These are phyloP conservation scores for Lentinus brumalis DNA, from an alignment of 768 basidiomycete species.

Conservation along the genomic window DNA sequence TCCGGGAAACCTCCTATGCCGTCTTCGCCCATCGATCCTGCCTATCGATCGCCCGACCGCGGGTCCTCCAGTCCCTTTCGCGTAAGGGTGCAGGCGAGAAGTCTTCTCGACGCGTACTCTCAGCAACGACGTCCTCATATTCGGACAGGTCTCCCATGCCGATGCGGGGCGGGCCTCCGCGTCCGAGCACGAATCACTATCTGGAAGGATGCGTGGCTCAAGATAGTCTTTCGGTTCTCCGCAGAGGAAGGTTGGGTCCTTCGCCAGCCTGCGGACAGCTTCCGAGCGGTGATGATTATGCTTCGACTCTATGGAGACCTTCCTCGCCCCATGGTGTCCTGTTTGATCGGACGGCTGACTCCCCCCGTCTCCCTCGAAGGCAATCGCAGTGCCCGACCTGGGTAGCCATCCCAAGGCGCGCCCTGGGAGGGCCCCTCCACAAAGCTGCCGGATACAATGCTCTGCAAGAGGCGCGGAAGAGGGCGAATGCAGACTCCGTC, in stretches of 20 bases:
- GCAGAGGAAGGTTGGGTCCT: slow-evolving; percentile 9
- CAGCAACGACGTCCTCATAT: background rate
- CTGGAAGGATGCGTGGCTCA: background rate
- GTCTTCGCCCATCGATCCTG: background rate
- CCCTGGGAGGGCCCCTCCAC: background rate
- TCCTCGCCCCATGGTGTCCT: slow-evolving; percentile 6
- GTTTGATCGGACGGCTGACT: slow-evolving; percentile 12
- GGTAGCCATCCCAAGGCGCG: background rate
- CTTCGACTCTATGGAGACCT: background rate
- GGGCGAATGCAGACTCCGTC: background rate
- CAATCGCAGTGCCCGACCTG: background rate
- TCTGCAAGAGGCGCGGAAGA: background rate
- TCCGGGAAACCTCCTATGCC: background rate
- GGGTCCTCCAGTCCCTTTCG: background rate
- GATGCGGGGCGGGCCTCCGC: background rate
- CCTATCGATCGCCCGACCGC: background rate
- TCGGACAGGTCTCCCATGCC: background rate
- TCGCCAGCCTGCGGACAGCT: background rate
- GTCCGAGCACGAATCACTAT: background rate
- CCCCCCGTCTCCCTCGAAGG: background rate
- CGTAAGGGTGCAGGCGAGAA: background rate
- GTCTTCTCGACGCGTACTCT: background rate
- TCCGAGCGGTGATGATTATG: slow-evolving; percentile 11
- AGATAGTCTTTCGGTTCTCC: background rate
- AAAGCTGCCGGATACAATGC: background rate